A percentile compares a stretch with the other conserved stretches of the same genome.
Evolutionary conservation across 768 basidiomycete species (phyloP).

Genomic region (Sarcomyxa edulis): DNA sequence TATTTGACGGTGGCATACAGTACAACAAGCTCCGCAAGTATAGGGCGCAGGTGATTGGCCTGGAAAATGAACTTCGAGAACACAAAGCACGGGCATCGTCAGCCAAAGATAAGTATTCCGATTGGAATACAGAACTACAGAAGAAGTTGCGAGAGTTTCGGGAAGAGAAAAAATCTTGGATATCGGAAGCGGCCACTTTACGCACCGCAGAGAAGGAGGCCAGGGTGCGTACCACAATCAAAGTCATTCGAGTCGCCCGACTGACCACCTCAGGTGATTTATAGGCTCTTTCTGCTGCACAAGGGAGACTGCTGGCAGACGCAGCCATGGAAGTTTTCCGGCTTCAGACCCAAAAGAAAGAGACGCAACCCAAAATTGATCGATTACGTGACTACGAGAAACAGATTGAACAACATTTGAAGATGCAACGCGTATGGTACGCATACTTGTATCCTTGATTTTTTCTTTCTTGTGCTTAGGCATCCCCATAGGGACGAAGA

Average conservation of each 20-base stretch:
- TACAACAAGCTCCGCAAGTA: constrained; percentile 82
- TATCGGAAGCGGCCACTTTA: constrained; percentile 60
- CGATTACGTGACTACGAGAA: constrained; percentile 79
- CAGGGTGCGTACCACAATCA: constrained; percentile 36
- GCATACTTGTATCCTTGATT: constrained; percentile 13
- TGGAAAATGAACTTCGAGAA: constrained; percentile 67
- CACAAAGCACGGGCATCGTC: constrained; percentile 69
- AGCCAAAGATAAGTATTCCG: constrained; percentile 73
- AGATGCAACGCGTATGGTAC: constrained; percentile 76
- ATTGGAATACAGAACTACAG: constrained; percentile 82
- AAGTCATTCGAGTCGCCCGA: constrained; percentile 3
- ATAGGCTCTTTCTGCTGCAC: constrained; percentile 64
- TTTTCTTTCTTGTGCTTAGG: not conserved
- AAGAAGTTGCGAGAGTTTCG: constrained; percentile 69
- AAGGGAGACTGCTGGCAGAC: constrained; percentile 63
- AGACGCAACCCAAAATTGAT: constrained; percentile 76
- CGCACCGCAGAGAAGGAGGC: constrained; percentile 69
- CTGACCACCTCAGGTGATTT: not conserved
- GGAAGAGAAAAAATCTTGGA: constrained; percentile 78
- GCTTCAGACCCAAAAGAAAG: constrained; percentile 70
- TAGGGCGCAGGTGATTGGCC: constrained; percentile 56
- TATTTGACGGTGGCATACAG: too few species aligned
- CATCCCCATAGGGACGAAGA: constrained; percentile 58
- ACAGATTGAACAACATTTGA: constrained; percentile 79
- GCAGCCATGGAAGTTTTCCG: constrained; percentile 66